Evolutionary conservation across 768 basidiomycete genomes (phyloP).

Genomic region (Amanita rimosa): DNA sequence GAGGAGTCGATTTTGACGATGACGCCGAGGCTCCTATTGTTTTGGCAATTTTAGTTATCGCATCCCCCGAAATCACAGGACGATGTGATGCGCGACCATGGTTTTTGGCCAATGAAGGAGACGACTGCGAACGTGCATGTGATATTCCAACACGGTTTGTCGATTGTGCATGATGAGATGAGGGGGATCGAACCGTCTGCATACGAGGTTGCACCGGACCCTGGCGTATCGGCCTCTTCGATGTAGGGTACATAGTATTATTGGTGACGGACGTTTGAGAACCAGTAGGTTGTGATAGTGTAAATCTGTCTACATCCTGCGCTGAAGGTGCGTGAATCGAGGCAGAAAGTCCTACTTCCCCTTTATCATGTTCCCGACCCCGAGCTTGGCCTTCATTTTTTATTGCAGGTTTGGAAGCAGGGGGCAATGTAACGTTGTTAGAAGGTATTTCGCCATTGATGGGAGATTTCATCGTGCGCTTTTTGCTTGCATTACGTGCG

Average conservation of each 20-base stretch:
- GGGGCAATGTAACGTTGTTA: neutral
- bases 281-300: conserved; percentile 42
- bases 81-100: conserved; percentile 36
- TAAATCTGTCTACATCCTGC: conserved; percentile 10
- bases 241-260: conserved; percentile 14
- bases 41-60: conserved; percentile 52
- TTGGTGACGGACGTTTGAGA: conserved; percentile 29
- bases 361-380: neutral
- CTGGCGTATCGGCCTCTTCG: conserved; percentile 18
- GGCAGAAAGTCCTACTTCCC: conserved; percentile 5
- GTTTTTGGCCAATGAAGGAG: conserved; percentile 34
- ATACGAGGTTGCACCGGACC: conserved; percentile 38
- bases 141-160: conserved; percentile 28
- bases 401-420: neutral
- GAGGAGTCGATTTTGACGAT: conserved; percentile 13
- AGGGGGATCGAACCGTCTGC: conserved; percentile 36
- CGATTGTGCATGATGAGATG: conserved; percentile 29
- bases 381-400: neutral
- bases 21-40: conserved; percentile 31
- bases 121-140: conserved; percentile 56
- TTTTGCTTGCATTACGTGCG: conserved; percentile 13
- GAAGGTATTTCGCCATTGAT: neutral
- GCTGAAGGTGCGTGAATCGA: conserved; percentile 10
- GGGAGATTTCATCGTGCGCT: conserved; percentile 11
- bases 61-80: conserved; percentile 67